Conservation (phyloP, 495 filamentous ascomycete species). For the Talaromyces adpressus region DNA sequence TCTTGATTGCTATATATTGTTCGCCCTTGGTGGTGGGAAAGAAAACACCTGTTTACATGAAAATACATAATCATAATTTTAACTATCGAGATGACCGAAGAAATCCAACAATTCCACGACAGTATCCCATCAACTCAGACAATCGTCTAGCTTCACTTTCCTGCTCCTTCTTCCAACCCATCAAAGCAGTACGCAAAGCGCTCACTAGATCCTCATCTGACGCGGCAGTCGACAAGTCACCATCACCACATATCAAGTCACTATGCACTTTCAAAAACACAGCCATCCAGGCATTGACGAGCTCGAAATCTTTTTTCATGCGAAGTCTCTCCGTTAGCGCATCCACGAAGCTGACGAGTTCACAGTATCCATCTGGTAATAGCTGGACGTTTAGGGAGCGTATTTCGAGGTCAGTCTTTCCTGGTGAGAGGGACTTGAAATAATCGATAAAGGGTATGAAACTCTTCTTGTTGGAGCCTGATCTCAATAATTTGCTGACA, state of each 20-base stretch:
- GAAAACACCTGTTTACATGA: constrained; percentile 7
- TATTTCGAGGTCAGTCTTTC: constrained; percentile 81
- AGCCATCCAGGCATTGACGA: constrained; percentile 93
- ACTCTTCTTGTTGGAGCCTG: constrained; percentile 35
- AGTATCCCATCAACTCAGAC: constrained; percentile 73
- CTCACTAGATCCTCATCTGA: constrained; percentile 27
- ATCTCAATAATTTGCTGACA: constrained; percentile 52
- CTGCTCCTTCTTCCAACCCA: constrained; percentile 60
- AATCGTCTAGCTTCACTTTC: constrained; percentile 62
- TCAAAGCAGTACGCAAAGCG: constrained; percentile 46
- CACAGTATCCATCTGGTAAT: constrained; percentile 30
- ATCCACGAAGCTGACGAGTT: constrained; percentile 62
- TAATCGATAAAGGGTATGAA: constrained; percentile 56
- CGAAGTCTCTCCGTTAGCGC: constrained; percentile 65
- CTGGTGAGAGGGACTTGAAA: constrained; percentile 70
- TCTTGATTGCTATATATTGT: background rate
- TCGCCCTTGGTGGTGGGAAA: background rate
- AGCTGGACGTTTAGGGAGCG: constrained; percentile 58
- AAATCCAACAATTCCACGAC: constrained; percentile 82
- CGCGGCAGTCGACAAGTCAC: constrained; percentile 29
- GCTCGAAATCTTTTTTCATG: constrained; percentile 73
- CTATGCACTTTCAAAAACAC: constrained; percentile 78
- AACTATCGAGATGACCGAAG: constrained; percentile 54
- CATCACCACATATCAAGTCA: constrained; percentile 43
- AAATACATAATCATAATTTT: constrained; percentile 11